These are phyloP conservation scores for Esteya vermicola DNA, from an alignment of 2,329 filamentous ascomycete species.

Conservation along the genomic window DNA sequence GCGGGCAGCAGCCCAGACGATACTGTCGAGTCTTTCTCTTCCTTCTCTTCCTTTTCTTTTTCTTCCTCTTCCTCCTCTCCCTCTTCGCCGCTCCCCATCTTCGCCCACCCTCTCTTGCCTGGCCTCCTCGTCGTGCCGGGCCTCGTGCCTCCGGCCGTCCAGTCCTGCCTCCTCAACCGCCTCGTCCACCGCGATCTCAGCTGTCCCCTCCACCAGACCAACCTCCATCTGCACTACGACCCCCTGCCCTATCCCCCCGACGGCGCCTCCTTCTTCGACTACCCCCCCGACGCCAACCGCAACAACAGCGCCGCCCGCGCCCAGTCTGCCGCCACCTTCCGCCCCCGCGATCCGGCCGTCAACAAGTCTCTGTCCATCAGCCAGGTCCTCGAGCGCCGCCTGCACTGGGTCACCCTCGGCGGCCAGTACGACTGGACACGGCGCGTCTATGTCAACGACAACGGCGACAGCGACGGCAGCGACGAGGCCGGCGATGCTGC, in stretches of 20 bases:
- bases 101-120: constrained; percentile 19
- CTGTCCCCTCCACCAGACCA: constrained; percentile 64
- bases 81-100: background rate
- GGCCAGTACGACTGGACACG: constrained; percentile 95
- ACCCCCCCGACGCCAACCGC: constrained; percentile 23
- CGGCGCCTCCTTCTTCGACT: constrained; percentile 37
- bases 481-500: constrained; percentile 13
- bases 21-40: too few relatives aligned
- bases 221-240: constrained; percentile 41
- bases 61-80: background rate
- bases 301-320: constrained; percentile 27
- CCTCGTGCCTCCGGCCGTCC: constrained; percentile 55
- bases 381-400: constrained; percentile 60
- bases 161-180: constrained; percentile 54
- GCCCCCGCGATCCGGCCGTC: constrained; percentile 55
- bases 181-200: constrained; percentile 55
- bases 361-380: constrained; percentile 60
- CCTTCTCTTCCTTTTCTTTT: background rate
- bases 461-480: constrained; percentile 17
- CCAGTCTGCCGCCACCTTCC: constrained; percentile 34
- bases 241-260: constrained; percentile 17
- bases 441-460: constrained; percentile 54
- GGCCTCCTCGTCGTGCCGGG: constrained; percentile 68
- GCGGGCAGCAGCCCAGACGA: background rate
- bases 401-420: constrained; percentile 89